phyloP scores from a whole-genome alignment of 2,329 filamentous ascomycete species.

The Sporothrix brasiliensis region DNA sequence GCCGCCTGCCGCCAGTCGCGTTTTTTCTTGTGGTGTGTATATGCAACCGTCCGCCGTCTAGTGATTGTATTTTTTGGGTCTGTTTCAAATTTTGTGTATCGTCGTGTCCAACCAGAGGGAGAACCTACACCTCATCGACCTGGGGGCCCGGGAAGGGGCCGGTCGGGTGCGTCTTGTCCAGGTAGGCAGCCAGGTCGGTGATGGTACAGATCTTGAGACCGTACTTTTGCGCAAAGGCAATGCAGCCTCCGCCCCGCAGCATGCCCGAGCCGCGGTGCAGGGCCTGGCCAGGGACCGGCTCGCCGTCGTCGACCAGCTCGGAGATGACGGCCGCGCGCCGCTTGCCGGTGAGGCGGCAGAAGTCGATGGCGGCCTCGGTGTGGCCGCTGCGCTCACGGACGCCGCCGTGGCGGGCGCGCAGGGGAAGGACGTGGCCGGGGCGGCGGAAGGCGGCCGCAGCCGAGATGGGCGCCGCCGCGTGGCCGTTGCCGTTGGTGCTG shows the following conservation, averaged over 20 bases:
- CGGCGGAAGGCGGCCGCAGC: constrained; percentile 68
- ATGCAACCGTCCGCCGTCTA: background rate
- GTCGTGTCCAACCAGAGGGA: background rate
- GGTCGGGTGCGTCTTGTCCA: constrained; percentile 71
- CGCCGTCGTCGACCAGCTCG: constrained; percentile 87
- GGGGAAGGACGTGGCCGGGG: constrained; percentile 87
- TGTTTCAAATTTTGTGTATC: background rate
- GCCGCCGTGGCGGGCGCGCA: constrained; percentile 77
- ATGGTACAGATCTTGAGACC: constrained; percentile 94
- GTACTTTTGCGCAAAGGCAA: constrained; percentile 85
- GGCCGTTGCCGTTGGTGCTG: constrained; percentile 17
- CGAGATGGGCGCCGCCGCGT: constrained; percentile 52
- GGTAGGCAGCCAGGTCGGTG: constrained; percentile 78
- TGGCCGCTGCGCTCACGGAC: constrained; percentile 80
- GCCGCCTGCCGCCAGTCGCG: background rate
- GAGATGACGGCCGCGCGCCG: constrained; percentile 78
- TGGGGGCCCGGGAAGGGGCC: constrained; percentile 34
- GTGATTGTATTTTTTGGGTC: background rate
- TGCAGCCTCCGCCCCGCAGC: constrained; percentile 86
- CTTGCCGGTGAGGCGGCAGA: constrained; percentile 84
- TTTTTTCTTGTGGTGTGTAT: constrained; percentile 5
- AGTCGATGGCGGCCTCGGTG: constrained; percentile 90
- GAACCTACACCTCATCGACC: constrained; percentile 32
- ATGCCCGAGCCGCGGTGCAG: constrained; percentile 73
- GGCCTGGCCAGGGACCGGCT: constrained; percentile 68